Percentiles rank a stretch among this genome's conserved stretches.
Evolutionary conservation across 2,329 filamentous ascomycete species (phyloP).

Genomic region (Paecilomyces niveus): DNA sequence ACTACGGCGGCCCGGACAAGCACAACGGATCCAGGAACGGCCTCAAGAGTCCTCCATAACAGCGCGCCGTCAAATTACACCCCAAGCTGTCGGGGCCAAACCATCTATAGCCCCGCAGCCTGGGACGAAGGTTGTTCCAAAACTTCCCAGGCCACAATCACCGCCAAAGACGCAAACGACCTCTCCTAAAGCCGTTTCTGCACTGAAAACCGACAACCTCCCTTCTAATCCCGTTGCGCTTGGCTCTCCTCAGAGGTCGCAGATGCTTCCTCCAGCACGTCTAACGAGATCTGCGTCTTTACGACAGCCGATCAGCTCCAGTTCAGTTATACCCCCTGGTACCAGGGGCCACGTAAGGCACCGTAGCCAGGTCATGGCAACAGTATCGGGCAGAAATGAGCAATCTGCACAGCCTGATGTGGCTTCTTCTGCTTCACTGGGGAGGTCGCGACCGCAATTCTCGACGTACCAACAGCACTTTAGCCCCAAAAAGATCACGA

Average conservation of each 20-base stretch:
- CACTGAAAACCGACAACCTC: neutral
- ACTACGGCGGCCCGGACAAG: neutral
- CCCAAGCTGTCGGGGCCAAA: neutral
- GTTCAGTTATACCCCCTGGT: conserved; percentile 8
- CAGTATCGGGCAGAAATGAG: conserved; percentile 3
- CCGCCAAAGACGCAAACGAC: conserved; percentile 14
- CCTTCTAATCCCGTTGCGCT: conserved; percentile 3
- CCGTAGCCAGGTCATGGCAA: conserved; percentile 25
- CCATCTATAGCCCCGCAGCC: neutral
- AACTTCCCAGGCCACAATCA: conserved; percentile 10
- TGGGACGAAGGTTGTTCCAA: neutral
- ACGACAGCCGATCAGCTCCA: conserved; percentile 22
- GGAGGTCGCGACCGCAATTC: conserved; percentile 21
- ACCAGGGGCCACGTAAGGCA: conserved; percentile 25
- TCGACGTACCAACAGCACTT: conserved; percentile 32
- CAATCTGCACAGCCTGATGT: conserved; percentile 11
- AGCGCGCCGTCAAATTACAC: neutral
- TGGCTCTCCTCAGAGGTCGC: conserved; percentile 21
- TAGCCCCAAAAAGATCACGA: conserved; percentile 30
- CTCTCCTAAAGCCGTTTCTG: conserved; percentile 1
- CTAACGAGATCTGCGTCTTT: conserved; percentile 30
- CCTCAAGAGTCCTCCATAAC: neutral
- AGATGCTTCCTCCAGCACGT: conserved; percentile 27
- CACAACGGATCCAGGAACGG: neutral
- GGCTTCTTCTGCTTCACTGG: conserved; percentile 9